Percentiles rank a stretch among this genome's conserved stretches.
Evolutionary conservation across 352 stramenopile genomes (phyloP).

Genomic region (Blastocystis sp.): DNA sequence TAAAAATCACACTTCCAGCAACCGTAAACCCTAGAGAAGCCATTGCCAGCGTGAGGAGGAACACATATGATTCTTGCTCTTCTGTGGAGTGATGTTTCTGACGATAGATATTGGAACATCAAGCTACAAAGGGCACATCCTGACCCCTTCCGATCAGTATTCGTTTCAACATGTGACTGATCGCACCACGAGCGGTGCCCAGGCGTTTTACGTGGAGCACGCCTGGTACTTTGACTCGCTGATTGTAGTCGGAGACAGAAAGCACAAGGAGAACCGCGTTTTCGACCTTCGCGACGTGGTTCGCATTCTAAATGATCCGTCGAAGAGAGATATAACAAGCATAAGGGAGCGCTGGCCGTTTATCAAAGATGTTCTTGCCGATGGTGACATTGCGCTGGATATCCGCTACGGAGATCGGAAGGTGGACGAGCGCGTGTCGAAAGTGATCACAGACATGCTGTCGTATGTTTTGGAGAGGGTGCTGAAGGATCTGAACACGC

Average conservation of each 20-base stretch:
- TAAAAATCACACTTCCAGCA: too few species aligned
- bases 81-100: neutral
- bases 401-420: neutral
- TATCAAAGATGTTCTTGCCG: neutral
- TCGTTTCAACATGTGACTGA: conserved; percentile 21
- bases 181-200: neutral
- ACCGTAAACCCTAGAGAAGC: too few species aligned
- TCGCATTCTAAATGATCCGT: conserved; percentile 1
- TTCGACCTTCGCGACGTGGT: conserved; percentile 42
- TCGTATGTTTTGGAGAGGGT: conserved; percentile 20
- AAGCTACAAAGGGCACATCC: conserved; percentile 12
- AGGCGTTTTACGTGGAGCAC: conserved; percentile 33
- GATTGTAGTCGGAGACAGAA: neutral
- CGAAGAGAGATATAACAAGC: neutral
- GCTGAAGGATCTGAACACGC: conserved; percentile 3
- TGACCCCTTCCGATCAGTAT: conserved; percentile 26
- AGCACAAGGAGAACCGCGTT: conserved; percentile 27
- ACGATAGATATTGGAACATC: conserved; percentile 59
- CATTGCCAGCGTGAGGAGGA: neutral
- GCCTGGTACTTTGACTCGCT: conserved; percentile 21
- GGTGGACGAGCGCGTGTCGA: neutral
- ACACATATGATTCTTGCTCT: conserved; percentile 54
- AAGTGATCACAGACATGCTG: conserved; percentile 40
- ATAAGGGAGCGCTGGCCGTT: neutral
- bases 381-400: neutral